These are phyloP conservation scores for Blastocystis sp. DNA, from an alignment of 352 stramenopile genomes.

Conservation along the genomic window DNA sequence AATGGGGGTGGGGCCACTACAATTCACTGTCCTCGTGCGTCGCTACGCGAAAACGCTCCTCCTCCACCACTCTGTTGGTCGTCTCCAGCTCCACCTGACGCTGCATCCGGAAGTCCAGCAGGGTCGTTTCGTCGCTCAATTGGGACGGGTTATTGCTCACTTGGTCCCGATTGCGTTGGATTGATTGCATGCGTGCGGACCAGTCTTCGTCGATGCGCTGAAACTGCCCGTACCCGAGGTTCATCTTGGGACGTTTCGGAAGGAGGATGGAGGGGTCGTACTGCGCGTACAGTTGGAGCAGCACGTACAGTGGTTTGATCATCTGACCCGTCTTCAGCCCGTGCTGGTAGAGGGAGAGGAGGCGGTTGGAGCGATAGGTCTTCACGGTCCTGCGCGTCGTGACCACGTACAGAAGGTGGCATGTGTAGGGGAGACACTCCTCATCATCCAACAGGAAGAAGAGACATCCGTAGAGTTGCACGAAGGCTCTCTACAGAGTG, in stretches of 20 bases:
- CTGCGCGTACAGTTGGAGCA: conserved; percentile 47
- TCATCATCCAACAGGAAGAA: conserved; percentile 49
- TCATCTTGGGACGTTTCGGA: conserved; percentile 27
- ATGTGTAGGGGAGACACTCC: conserved; percentile 34
- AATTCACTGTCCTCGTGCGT: neutral
- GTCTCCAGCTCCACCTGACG: neutral
- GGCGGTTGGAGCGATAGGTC: neutral
- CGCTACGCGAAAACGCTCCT: neutral
- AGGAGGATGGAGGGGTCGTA: conserved; percentile 63
- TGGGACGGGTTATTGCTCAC: neutral
- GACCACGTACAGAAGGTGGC: conserved; percentile 45
- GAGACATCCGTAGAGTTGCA: conserved; percentile 49
- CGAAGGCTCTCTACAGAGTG: neutral
- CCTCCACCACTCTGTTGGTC: neutral
- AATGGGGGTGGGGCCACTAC: conserved; percentile 42
- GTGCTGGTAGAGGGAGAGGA: conserved; percentile 36
- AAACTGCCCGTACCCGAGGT: conserved; percentile 48
- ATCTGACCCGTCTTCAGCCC: conserved; percentile 49
- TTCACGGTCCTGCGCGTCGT: conserved; percentile 24
- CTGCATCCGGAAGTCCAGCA: neutral
- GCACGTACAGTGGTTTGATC: conserved; percentile 27
- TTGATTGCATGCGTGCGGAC: neutral
- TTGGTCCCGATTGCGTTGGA: neutral
- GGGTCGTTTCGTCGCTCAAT: neutral
- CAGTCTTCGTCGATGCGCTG: conserved; percentile 45